Evolutionary conservation across 2,329 filamentous ascomycete genomes (phyloP).

Genomic region (Alternaria dauci): DNA sequence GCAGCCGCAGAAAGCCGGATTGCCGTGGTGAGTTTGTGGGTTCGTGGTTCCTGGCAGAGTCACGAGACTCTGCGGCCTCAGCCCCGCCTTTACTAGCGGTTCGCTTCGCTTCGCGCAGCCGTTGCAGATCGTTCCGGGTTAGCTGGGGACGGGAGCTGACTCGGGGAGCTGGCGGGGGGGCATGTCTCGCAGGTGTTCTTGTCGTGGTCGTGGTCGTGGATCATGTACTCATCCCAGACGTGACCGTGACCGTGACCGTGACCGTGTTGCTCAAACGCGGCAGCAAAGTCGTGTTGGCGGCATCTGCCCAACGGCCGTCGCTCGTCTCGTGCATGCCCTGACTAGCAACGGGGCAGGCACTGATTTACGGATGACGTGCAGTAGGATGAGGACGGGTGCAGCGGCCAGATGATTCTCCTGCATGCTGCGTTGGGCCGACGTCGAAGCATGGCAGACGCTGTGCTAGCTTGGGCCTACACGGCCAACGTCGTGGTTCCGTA

Average conservation of each 20-base stretch:
- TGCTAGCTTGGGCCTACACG: slow-evolving; percentile 22
- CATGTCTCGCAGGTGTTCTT: not conserved
- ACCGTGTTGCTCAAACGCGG: not conserved
- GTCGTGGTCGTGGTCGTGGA: not conserved
- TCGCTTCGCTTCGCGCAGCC: slow-evolving; percentile 16
- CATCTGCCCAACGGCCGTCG: not conserved
- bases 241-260: not conserved
- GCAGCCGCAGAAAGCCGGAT: slow-evolving; percentile 14
- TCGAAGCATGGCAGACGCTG: not conserved
- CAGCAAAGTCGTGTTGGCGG: not conserved
- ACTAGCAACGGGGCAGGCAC: not conserved
- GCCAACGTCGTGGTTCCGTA: slow-evolving; percentile 25
- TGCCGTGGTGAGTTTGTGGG: slow-evolving; percentile 24
- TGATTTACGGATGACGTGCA: slow-evolving; percentile 19
- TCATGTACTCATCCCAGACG: not conserved
- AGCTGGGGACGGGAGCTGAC: not conserved
- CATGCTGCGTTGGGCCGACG: slow-evolving; percentile 7
- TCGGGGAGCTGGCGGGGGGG: not conserved
- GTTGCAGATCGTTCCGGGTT: slow-evolving; percentile 8
- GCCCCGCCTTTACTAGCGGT: slow-evolving; percentile 20
- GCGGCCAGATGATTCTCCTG: slow-evolving; percentile 20
- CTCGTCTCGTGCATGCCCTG: not conserved
- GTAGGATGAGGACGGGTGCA: not conserved
- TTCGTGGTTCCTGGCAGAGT: slow-evolving; percentile 26
- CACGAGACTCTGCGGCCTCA: slow-evolving; percentile 25